These are phyloP conservation scores for Asclepias syriaca DNA, from an alignment of 257 asterid species.

Conservation along the genomic window DNA sequence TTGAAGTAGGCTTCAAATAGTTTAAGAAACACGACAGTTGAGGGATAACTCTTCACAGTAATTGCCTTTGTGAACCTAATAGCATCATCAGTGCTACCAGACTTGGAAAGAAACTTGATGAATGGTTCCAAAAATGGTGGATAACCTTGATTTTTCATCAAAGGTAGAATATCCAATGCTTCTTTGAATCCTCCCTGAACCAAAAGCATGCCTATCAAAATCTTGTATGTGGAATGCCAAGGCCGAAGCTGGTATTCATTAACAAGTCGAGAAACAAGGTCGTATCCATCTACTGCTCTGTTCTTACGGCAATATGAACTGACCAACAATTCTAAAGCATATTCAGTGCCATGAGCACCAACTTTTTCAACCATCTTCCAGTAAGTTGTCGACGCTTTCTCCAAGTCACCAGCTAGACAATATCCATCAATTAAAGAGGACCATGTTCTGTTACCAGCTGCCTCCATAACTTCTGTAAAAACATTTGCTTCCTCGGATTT, in stretches of 20 bases:
- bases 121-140: conserved; percentile 61
- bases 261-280: conserved; percentile 50
- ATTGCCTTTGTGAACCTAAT: conserved; percentile 37
- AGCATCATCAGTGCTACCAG: conserved; percentile 71
- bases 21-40: conserved; percentile 41
- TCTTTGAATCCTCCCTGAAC: conserved; percentile 40
- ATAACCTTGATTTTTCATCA: conserved; percentile 68
- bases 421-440: conserved; percentile 59
- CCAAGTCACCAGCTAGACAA: conserved; percentile 48
- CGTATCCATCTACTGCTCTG: conserved; percentile 46
- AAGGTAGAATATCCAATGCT: conserved; percentile 50
- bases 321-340: conserved; percentile 46
- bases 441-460: conserved; percentile 35
- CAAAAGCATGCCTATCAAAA: conserved; percentile 50
- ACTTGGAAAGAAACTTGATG: conserved; percentile 42
- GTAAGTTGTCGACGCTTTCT: conserved; percentile 47
- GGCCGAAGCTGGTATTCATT: conserved; percentile 41
- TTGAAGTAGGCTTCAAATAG: conserved; percentile 57
- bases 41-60: conserved; percentile 47
- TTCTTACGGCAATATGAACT: conserved; percentile 47
- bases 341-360: conserved; percentile 36
- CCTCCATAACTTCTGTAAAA: conserved; percentile 35
- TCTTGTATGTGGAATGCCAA: conserved; percentile 53
- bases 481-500: conserved; percentile 37
- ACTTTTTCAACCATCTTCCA: conserved; percentile 46